Conservation (phyloP, 2,329 filamentous ascomycete species). For the Ceratocystis papillata region DNA sequence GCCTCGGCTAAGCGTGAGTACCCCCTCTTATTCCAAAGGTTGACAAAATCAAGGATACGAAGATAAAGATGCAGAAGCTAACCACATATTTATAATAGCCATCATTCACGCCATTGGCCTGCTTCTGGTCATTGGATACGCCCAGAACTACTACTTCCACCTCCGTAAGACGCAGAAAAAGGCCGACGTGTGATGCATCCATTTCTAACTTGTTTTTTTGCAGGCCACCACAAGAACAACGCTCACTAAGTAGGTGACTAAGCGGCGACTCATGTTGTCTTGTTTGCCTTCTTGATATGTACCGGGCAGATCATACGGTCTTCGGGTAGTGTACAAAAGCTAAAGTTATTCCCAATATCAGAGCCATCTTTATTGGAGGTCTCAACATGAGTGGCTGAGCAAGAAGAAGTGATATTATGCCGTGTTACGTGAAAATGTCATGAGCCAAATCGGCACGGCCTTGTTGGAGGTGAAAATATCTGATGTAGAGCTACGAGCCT, state of each 20-base stretch:
- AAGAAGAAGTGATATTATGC: not conserved
- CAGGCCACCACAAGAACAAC: conserved; percentile 99
- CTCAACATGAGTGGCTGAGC: not conserved
- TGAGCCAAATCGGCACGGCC: too few species aligned
- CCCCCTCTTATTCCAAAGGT: conserved; percentile 32
- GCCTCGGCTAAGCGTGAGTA: conserved; percentile 66
- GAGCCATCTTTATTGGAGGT: not conserved
- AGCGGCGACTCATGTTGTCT: too few species aligned
- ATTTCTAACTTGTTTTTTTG: conserved; percentile 26
- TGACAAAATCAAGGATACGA: not conserved
- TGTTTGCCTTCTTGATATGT: conserved; percentile 15
- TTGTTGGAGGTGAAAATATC: too few species aligned
- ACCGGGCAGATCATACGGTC: conserved; percentile 16
- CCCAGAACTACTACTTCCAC: conserved; percentile 99
- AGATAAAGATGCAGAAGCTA: not conserved
- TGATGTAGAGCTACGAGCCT: too few species aligned
- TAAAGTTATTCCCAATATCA: conserved; percentile 21
- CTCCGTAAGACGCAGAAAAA: conserved; percentile 56
- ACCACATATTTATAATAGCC: conserved; percentile 43
- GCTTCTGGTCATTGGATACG: conserved; percentile 76
- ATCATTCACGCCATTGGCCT: conserved; percentile 75
- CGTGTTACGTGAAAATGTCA: too few species aligned
- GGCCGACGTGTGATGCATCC: too few species aligned
- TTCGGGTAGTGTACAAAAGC: conserved; percentile 25
- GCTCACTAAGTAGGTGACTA: conserved; percentile 58